Base-by-base conservation (phyloP, 2,329 filamentous ascomycete species). In the Penicillium sp. region DNA sequence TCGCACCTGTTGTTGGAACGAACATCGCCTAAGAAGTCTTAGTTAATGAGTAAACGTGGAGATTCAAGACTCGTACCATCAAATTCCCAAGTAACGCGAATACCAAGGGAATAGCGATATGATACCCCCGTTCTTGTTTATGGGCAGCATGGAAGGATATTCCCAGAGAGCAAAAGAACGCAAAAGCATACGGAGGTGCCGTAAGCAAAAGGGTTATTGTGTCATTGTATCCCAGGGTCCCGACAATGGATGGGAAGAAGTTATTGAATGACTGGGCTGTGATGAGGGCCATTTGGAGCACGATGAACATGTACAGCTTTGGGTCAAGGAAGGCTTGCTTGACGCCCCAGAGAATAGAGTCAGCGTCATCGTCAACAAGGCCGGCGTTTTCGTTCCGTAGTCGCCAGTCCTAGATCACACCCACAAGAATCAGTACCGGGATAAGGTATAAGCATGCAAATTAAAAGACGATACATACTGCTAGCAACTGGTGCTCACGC, bases 201-300 rank as follows among this genome's bases (percentile, higher is more conserved):
- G 65, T 67, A 2, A 66, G 54, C 3, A 67, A 37, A 4, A 67
- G 54, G 2, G 64, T 69, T 21, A 56, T 60, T n/a, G 67, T 67
- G 19, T 55, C 49, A 23, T 64, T 50, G 37, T 59, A 59, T 51
- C 53, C 29, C 14, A 54, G 47, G 14, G 57, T 59, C 1, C 45
- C 50, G 9, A 59, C 57, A 19, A 67, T 67, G 1, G 63, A 56
- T 1, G 73, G 73, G 46, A 69, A 74, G 60, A 76, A 75, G 42
- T 73, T 70, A 50, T 72, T 75, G 63, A 75, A 73, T 1, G 69
- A 70, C 5, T 73, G 72, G 0, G 68, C 69, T 21, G 66, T 71
- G 7, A 57, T 35, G 14, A 67, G 60, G 0, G 64, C 56, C 66
- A 67, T 66, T 33, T 67, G 65, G 47, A 65, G 42, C 9, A 66